Evolutionary conservation across 805 yeast species (phyloP).

Genomic region (Sugiyamaella smithiae): DNA sequence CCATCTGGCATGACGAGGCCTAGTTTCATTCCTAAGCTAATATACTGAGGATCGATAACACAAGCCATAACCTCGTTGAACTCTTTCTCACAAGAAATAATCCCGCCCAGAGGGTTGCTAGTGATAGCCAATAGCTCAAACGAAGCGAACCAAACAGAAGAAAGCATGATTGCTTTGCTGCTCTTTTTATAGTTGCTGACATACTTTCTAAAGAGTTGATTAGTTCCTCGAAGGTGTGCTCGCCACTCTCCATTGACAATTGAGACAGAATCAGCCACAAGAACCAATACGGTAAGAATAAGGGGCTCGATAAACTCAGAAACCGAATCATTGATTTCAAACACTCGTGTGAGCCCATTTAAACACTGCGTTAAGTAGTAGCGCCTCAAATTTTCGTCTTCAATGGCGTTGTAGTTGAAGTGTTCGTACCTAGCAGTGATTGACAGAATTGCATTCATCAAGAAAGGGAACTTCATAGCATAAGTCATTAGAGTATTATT

Average conservation of each 20-base stretch:
- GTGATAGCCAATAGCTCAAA: constrained; percentile 2
- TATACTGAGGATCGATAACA: neutral
- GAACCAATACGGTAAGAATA: neutral
- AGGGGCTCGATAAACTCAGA: neutral
- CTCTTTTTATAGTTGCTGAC: neutral
- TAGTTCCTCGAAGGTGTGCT: neutral
- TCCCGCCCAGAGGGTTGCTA: neutral
- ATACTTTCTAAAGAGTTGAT: neutral
- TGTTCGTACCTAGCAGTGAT: neutral
- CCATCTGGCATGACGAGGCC: constrained; percentile 5
- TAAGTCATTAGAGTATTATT: neutral
- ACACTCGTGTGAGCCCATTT: neutral
- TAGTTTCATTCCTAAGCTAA: neutral
- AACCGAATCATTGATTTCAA: neutral
- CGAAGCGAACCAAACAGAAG: constrained; percentile 1
- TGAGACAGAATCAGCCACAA: neutral
- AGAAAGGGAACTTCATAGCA: neutral
- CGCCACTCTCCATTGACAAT: neutral
- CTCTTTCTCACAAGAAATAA: constrained; percentile 1
- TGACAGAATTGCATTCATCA: neutral
- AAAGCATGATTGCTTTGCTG: neutral
- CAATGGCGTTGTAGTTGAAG: neutral
- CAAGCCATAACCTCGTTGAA: neutral
- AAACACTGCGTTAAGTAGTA: neutral
- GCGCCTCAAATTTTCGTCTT: neutral